Evolutionary conservation across 2,329 filamentous ascomycete genomes (phyloP).

Genomic region (Dothideomycetes sp.): DNA sequence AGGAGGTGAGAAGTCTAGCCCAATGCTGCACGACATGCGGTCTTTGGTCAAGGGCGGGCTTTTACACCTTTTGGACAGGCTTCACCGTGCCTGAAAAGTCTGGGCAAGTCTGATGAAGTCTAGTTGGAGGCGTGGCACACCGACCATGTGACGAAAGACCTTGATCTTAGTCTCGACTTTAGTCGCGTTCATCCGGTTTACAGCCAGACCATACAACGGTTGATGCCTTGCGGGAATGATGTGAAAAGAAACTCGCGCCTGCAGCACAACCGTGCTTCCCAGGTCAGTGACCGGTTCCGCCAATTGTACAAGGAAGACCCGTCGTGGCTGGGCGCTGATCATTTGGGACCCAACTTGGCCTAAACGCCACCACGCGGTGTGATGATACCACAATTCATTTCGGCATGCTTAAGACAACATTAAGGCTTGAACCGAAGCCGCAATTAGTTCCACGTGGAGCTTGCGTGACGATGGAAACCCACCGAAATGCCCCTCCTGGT

Average conservation of each 20-base stretch:
- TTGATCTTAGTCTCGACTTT: constrained; percentile 5
- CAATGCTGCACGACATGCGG: not conserved
- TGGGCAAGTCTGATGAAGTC: not conserved
- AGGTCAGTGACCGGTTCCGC: not conserved
- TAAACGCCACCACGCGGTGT: not conserved
- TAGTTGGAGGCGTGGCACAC: constrained; percentile 6
- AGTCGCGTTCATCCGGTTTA: constrained; percentile 7
- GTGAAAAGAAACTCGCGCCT: constrained; percentile 2
- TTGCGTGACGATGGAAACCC: not conserved
- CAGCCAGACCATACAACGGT: constrained; percentile 2
- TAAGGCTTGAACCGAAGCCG: constrained; percentile 7
- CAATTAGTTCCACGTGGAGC: constrained; percentile 5
- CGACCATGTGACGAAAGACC: constrained; percentile 8
- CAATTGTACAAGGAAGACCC: constrained; percentile 1
- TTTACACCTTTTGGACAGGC: not conserved
- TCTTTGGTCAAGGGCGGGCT: not conserved
- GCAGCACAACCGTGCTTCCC: constrained; percentile 7
- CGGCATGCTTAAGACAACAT: not conserved
- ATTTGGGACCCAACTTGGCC: not conserved
- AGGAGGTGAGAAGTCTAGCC: not conserved
- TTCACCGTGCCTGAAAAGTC: not conserved
- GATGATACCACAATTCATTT: not conserved
- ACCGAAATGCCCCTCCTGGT: not conserved
- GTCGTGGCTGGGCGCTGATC: constrained; percentile 6
- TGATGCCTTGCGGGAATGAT: constrained; percentile 6